Evolutionary conservation across 1,139 yeast species (phyloP).

Genomic region (Lodderomyces orthopsilosis): DNA sequence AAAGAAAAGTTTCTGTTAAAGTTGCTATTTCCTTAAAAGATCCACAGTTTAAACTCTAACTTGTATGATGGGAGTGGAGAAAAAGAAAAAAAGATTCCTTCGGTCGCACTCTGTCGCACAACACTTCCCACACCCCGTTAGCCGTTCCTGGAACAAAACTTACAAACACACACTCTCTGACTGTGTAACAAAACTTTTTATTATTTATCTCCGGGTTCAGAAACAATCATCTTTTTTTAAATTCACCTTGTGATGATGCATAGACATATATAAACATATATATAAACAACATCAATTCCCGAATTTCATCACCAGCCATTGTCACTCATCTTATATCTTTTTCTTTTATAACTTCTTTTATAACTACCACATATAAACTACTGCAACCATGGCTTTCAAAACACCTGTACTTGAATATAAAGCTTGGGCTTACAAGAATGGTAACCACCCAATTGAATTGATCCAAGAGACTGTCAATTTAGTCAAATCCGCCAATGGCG

Average conservation of each 20-base stretch:
- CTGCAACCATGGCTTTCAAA: conserved; percentile 16
- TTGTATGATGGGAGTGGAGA: no score
- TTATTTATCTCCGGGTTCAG: not conserved
- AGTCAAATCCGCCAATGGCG: conserved; percentile 23
- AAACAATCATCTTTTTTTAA: not conserved
- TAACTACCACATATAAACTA: not conserved
- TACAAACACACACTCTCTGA: no score
- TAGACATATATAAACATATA: not conserved
- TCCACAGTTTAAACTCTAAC: no score
- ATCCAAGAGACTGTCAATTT: conserved; percentile 15
- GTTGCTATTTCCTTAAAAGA: no score
- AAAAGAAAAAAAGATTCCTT: not conserved
- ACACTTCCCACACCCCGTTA: not conserved
- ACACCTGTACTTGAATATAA: conserved; percentile 16
- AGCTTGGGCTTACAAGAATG: conserved; percentile 18
- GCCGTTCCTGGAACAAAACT: not conserved
- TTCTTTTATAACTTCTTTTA: no score
- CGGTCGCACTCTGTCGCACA: not conserved
- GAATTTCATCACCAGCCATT: no score
- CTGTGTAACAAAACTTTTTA: no score
- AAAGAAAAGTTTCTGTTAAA: no score
- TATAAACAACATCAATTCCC: not conserved
- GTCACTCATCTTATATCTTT: no score
- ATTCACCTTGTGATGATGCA: no score
- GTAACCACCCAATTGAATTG: conserved; percentile 13